Evolutionary conservation across 441 rosid species (phyloP), one percentile per base, ranked within the genome.

Genomic region (Erysimum pusillum): DNA sequence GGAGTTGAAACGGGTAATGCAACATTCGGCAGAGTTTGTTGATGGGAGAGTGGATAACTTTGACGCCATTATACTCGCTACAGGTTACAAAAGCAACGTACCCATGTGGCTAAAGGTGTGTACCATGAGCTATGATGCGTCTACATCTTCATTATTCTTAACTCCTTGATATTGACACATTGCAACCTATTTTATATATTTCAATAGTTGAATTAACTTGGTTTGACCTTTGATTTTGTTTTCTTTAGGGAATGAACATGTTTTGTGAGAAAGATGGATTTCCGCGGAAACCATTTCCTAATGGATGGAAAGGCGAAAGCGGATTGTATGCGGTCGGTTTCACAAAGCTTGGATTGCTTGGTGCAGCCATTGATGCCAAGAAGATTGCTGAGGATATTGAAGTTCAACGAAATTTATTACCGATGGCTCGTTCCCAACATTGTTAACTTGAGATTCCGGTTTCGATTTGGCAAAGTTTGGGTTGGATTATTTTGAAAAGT

Each of bases 321-420:
- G 97, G 98, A n/a, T 57, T 92, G 74, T 92, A 89, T 58, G 89
- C 97, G 0, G 92, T 88, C 9, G 98, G 98, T n/a, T 92, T 92
- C 73, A 82, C 89, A 14, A 86, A 87, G 61, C 88, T 90, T 52
- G 98, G 98, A 17, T 81, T 93, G 62, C 86, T 89, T 31, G 98
- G 98, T 52, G 85, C 85, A n/a, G 80, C 93, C 28, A 75, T 84
- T 65, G 92, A 89, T 75, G 97, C 98, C 5, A 82, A 71, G 63
- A 87, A 63, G 64, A 86, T 91, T 1, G 87, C 95, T 13, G 83
- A 89, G 62, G 98, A 93, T 66, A 84, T 93, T 51, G 79, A 77
- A 45, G 79, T 65, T 56, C 72, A 41, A 42, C 79, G 82, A 85
- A 67, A 62, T 14, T 54, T 76, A 48, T 59, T 73, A 74, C 54